Conservation (phyloP, 2,329 filamentous ascomycete genomes). For the Hysterium pulicare region DNA sequence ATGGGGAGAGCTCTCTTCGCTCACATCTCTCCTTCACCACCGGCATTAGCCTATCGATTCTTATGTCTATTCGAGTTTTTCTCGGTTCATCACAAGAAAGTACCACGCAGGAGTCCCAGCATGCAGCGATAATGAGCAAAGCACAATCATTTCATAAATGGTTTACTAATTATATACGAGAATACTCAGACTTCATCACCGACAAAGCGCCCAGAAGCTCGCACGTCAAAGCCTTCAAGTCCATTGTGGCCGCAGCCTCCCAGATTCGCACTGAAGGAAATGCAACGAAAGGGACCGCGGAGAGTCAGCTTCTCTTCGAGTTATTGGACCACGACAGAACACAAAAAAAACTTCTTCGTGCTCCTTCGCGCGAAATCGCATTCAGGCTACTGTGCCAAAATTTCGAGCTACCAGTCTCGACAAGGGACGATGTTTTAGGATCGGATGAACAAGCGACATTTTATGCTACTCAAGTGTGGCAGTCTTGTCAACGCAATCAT, state of each 20-base stretch:
- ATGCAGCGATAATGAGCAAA: slow-evolving; percentile 71
- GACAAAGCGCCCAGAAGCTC: slow-evolving; percentile 17
- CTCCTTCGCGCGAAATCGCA: slow-evolving; percentile 66
- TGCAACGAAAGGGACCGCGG: slow-evolving; percentile 65
- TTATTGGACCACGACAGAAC: slow-evolving; percentile 71
- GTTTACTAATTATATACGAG: slow-evolving; percentile 67
- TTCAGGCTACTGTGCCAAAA: slow-evolving; percentile 70
- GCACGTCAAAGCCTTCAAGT: slow-evolving; percentile 56
- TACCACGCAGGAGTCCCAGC: slow-evolving; percentile 81
- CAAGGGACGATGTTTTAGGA: slow-evolving; percentile 64
- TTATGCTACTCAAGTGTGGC: slow-evolving; percentile 68
- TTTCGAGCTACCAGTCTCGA: slow-evolving; percentile 61
- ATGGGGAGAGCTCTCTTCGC: slow-evolving; percentile 63
- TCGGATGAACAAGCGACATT: slow-evolving; percentile 61
- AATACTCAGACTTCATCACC: slow-evolving; percentile 38
- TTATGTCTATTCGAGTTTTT: slow-evolving; percentile 76
- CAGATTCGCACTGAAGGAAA: slow-evolving; percentile 66
- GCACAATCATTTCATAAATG: slow-evolving; percentile 74
- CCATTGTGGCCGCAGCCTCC: slow-evolving; percentile 67
- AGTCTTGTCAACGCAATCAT: slow-evolving; percentile 64
- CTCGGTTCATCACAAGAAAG: slow-evolving; percentile 70
- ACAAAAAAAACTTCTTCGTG: slow-evolving; percentile 63
- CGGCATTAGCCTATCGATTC: slow-evolving; percentile 73
- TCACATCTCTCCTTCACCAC: slow-evolving; percentile 71
- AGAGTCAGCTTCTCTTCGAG: slow-evolving; percentile 75